These are phyloP conservation scores for Leavenworthia alabamica DNA, from an alignment of 345 rosid genomes.

Conservation along the genomic window DNA sequence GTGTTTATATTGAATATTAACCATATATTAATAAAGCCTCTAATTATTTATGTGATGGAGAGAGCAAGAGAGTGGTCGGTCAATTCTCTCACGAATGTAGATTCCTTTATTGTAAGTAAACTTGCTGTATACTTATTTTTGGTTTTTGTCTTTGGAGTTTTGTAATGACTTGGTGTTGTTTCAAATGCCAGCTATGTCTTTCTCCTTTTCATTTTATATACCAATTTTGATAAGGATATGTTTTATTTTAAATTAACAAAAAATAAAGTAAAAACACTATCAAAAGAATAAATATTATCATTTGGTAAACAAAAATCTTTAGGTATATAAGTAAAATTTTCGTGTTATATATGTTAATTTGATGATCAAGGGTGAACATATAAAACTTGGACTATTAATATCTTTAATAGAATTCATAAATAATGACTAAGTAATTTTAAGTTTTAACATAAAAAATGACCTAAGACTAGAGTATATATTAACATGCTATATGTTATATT, in stretches of 20 bases:
- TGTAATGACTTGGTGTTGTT: slow-evolving; percentile 15
- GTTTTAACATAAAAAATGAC: no score
- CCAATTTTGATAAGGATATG: not conserved
- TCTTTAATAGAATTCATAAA: no score
- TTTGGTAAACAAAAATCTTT: no score
- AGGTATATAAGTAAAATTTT: no score
- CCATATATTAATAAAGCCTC: slow-evolving; percentile 19
- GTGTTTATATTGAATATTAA: slow-evolving; percentile 9
- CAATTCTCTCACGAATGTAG: slow-evolving; percentile 16
- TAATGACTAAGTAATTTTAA: no score
- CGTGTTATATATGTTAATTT: no score
- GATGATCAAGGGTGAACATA: no score
- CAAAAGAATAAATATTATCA: no score
- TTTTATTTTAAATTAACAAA: not conserved
- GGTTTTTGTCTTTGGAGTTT: slow-evolving; percentile 17
- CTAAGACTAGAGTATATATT: not conserved
- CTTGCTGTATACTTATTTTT: slow-evolving; percentile 11
- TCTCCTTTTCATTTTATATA: not conserved
- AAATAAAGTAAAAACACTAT: no score
- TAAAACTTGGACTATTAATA: not conserved
- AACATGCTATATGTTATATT: not conserved
- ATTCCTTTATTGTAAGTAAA: slow-evolving; percentile 14
- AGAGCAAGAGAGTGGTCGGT: slow-evolving; percentile 14
- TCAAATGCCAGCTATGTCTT: slow-evolving; percentile 16
- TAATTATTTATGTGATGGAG: slow-evolving; percentile 20